Conservation (phyloP, 208 protist genomes). For the Leishmania arabica region DNA sequence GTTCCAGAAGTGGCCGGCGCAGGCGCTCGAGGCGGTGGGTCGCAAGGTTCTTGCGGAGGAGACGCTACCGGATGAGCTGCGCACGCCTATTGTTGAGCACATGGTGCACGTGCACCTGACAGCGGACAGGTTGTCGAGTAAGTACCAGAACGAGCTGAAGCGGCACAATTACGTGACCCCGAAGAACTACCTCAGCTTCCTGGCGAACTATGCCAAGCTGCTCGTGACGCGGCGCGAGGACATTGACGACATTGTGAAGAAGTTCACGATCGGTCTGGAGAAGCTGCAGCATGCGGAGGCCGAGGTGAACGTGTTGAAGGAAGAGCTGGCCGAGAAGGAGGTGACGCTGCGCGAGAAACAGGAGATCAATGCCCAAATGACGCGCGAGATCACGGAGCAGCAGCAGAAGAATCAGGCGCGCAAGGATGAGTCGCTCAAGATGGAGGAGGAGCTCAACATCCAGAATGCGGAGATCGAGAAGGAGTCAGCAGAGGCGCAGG, state of each 20-base stretch:
- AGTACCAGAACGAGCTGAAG: constrained; percentile 94
- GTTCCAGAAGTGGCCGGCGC: constrained; percentile 98
- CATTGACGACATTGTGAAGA: constrained; percentile 94
- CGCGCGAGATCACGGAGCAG: constrained; percentile 89
- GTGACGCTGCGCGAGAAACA: constrained; percentile 95
- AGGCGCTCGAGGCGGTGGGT: constrained; percentile 96
- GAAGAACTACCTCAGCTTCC: constrained; percentile 99
- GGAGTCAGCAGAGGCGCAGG: constrained; percentile 94
- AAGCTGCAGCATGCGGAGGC: constrained; percentile 96
- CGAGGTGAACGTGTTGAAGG: constrained; percentile 96
- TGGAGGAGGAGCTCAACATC: constrained; percentile 91
- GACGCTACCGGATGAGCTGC: constrained; percentile 88
- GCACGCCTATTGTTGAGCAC: constrained; percentile 91
- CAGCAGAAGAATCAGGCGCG: constrained; percentile 91
- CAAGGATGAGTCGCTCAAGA: constrained; percentile 87
- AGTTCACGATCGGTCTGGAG: constrained; percentile 96
- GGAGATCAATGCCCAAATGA: constrained; percentile 93
- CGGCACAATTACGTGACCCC: constrained; percentile 98
- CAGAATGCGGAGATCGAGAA: constrained; percentile 92
- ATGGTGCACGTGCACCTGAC: constrained; percentile 96
- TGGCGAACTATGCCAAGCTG: constrained; percentile 95
- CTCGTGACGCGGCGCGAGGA: constrained; percentile 94
- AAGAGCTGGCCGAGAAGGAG: constrained; percentile 94
- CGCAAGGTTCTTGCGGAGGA: constrained; percentile 85
- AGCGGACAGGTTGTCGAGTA: constrained; percentile 83